A percentile compares a stretch with the other conserved stretches of the same genome.
phyloP scores from a whole-genome alignment of 1,139 yeast species.

The Geotrichum cucujoidarum region DNA sequence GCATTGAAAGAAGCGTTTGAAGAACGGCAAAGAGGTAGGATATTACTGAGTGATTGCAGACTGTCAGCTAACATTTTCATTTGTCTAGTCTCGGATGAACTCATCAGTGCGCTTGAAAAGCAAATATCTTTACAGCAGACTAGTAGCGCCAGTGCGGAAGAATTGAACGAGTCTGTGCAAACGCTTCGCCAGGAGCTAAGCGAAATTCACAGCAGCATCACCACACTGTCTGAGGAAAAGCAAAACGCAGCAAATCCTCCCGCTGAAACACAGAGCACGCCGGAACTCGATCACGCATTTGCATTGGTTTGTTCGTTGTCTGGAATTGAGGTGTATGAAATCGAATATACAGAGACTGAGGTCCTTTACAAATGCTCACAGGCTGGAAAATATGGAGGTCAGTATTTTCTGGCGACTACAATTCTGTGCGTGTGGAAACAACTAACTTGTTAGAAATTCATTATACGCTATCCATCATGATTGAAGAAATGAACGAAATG shows the following conservation, averaged over 20 bases:
- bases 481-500: slow-evolving; percentile 6
- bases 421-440: neutral
- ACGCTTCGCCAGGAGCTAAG: slow-evolving; percentile 4
- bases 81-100: slow-evolving; percentile 9
- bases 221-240: neutral
- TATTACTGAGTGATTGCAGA: neutral
- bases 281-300: slow-evolving; percentile 16
- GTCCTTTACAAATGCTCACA: slow-evolving; percentile 15
- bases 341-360: slow-evolving; percentile 15
- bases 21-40: slow-evolving; percentile 9
- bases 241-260: neutral
- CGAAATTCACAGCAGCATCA: slow-evolving; percentile 3
- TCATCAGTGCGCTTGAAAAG: slow-evolving; percentile 9
- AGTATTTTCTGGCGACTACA: neutral
- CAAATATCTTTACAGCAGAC: slow-evolving; percentile 1
- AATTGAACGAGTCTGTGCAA: slow-evolving; percentile 3
- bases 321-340: slow-evolving; percentile 15
- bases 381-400: slow-evolving; percentile 14
- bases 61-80: neutral
- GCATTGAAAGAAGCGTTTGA: slow-evolving; percentile 8
- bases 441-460: slow-evolving; percentile 7
- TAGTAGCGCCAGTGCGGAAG: neutral
- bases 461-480: slow-evolving; percentile 12
- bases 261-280: slow-evolving; percentile 4
- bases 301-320: slow-evolving; percentile 12